A percentile compares a stretch with the other conserved stretches of the same genome.
phyloP scores from a whole-genome alignment of 2,329 filamentous ascomycete species.

The Beauveria asiatica region DNA sequence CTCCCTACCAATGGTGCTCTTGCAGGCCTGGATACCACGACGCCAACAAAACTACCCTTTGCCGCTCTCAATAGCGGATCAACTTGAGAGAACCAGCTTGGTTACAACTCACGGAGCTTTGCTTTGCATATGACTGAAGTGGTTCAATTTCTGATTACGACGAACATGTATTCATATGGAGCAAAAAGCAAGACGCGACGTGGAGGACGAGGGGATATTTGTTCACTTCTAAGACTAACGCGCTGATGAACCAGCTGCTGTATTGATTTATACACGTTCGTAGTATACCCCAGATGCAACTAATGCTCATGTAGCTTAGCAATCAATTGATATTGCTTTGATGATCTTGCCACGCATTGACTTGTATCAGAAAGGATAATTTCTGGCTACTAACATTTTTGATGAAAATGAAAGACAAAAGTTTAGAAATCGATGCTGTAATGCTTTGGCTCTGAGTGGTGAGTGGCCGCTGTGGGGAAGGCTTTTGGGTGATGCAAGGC shows the following conservation, averaged over 20 bases:
- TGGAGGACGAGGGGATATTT: constrained; percentile 5
- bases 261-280: constrained; percentile 11
- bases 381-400: background rate
- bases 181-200: background rate
- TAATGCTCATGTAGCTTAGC: constrained; percentile 10
- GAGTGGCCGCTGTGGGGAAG: constrained; percentile 8
- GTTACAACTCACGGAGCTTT: constrained; percentile 5
- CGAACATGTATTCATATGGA: constrained; percentile 6
- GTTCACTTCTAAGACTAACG: constrained; percentile 11
- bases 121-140: constrained; percentile 11
- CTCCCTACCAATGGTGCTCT: background rate
- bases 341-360: background rate
- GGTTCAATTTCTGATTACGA: constrained; percentile 4
- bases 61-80: background rate
- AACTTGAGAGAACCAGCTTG: constrained; percentile 2
- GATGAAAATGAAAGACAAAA: background rate
- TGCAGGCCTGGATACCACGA: background rate
- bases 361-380: background rate
- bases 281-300: constrained; percentile 11
- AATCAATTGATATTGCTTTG: constrained; percentile 4
- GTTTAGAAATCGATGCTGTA: background rate
- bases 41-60: background rate
- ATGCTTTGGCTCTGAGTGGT: constrained; percentile 1
- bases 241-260: constrained; percentile 10
- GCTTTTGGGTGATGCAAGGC: background rate